Evolutionary conservation across 495 filamentous ascomycete species (phyloP).

Genomic region (Podospora australis): DNA sequence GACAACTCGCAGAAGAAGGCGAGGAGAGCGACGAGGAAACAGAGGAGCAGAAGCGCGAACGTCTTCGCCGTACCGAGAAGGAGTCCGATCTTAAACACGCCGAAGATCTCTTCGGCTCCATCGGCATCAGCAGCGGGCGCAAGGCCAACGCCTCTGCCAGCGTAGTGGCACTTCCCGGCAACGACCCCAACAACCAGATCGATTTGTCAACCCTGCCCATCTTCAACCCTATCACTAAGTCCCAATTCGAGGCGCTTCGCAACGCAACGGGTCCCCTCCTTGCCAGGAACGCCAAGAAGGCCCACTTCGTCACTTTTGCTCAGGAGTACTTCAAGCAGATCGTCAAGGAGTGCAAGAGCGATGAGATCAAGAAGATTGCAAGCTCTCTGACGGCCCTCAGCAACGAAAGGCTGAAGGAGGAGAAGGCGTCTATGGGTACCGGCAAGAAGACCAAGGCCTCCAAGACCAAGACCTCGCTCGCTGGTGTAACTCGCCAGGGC

Average conservation of each 20-base stretch:
- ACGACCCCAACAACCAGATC: slow-evolving; percentile 68
- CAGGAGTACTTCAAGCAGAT: slow-evolving; percentile 87
- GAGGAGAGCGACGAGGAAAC: slow-evolving; percentile 64
- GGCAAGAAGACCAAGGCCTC: slow-evolving; percentile 94
- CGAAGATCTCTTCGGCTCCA: slow-evolving; percentile 78
- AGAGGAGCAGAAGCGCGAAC: slow-evolving; percentile 62
- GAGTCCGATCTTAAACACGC: slow-evolving; percentile 88
- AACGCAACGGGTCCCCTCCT: slow-evolving; percentile 72
- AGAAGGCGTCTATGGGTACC: slow-evolving; percentile 89
- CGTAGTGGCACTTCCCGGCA: slow-evolving; percentile 59
- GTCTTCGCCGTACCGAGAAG: slow-evolving; percentile 70
- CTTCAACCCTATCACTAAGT: slow-evolving; percentile 84
- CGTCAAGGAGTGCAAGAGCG: slow-evolving; percentile 77
- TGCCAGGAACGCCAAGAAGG: slow-evolving; percentile 68
- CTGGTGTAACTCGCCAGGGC: slow-evolving; percentile 47
- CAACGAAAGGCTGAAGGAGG: slow-evolving; percentile 99
- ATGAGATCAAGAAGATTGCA: slow-evolving; percentile 92
- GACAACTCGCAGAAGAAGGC: slow-evolving; percentile 43
- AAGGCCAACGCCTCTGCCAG: slow-evolving; percentile 49
- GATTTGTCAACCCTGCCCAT: slow-evolving; percentile 73
- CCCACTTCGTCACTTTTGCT: slow-evolving; percentile 80
- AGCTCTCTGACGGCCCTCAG: slow-evolving; percentile 74
- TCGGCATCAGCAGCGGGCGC: slow-evolving; percentile 67
- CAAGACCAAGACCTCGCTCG: slow-evolving; percentile 84
- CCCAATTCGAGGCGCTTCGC: slow-evolving; percentile 70